Conservation (phyloP, 345 rosid species). For the Melaleuca quinquenervia region DNA sequence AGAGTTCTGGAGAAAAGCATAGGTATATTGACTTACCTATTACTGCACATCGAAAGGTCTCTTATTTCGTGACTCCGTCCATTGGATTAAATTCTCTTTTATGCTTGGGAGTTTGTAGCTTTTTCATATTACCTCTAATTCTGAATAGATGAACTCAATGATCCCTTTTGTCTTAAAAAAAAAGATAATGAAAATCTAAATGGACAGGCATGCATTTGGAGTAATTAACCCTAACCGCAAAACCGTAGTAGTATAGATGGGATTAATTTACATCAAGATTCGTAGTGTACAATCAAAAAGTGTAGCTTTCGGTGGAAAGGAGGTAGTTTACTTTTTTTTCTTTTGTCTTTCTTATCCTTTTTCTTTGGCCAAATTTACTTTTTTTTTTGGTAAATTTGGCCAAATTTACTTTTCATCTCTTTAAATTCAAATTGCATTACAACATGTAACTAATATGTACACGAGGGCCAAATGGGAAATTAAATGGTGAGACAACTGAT, state of each 20-base stretch:
- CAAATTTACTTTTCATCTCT: no score
- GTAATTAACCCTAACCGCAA: background rate
- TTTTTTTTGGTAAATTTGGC: no score
- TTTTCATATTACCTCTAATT: background rate
- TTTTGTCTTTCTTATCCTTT: background rate
- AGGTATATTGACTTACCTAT: background rate
- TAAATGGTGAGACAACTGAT: background rate
- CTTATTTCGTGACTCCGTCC: background rate
- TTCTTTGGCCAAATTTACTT: background rate
- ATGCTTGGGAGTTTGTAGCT: background rate
- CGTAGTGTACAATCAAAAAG: background rate
- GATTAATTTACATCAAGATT: background rate
- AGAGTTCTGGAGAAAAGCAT: background rate
- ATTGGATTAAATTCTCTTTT: background rate
- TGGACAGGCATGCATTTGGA: background rate
- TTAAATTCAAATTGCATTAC: background rate
- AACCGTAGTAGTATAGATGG: background rate
- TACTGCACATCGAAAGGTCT: background rate
- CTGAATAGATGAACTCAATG: background rate
- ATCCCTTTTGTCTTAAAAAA: background rate
- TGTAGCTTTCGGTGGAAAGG: background rate
- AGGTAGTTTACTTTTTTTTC: background rate
- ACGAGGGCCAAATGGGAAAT: background rate
- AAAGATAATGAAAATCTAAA: background rate
- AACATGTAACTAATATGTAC: background rate